A percentile compares a stretch with the other conserved stretches of the same genome.
Evolutionary conservation across 1,284 basidiomycete genomes (phyloP).

Genomic region (Malassezia restricta): DNA sequence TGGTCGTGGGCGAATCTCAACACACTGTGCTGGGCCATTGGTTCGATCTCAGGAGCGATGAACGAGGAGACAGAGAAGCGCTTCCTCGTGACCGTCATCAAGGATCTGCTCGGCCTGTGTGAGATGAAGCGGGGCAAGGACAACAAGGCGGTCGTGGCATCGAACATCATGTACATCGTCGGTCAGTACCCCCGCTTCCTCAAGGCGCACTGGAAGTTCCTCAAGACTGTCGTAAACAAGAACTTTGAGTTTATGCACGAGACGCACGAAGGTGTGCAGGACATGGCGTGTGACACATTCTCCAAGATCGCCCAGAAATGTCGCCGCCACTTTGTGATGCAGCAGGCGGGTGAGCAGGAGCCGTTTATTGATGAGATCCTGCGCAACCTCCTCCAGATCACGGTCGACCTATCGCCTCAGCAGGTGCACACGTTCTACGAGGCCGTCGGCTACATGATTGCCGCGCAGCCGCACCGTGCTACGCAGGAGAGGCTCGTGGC

Average conservation of each 20-base stretch:
- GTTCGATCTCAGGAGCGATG: slow-evolving; percentile 98
- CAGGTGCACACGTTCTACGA: slow-evolving; percentile 60
- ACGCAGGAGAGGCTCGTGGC: slow-evolving; percentile 89
- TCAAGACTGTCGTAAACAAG: slow-evolving; percentile 99
- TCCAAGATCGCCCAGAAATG: slow-evolving; percentile 99
- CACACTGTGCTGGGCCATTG: slow-evolving; percentile 98
- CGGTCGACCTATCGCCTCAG: slow-evolving; percentile 83
- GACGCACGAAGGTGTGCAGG: slow-evolving; percentile 97
- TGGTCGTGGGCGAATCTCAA: slow-evolving; percentile 99
- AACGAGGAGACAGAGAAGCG: slow-evolving; percentile 97
- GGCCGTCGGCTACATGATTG: slow-evolving; percentile 98
- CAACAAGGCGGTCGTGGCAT: slow-evolving; percentile 98
- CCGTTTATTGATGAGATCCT: slow-evolving; percentile 98
- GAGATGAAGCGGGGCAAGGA: slow-evolving; percentile 99
- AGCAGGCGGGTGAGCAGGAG: slow-evolving; percentile 90
- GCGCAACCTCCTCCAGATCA: slow-evolving; percentile 79
- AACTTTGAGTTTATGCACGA: slow-evolving; percentile 99
- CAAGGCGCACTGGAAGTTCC: slow-evolving; percentile 99
- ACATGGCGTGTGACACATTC: slow-evolving; percentile 99
- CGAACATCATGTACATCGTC: slow-evolving; percentile 99
- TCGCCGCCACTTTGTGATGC: slow-evolving; percentile 94
- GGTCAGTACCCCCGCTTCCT: slow-evolving; percentile 99
- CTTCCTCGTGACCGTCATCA: slow-evolving; percentile 97
- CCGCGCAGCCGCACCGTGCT: slow-evolving; percentile 92
- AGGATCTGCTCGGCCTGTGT: slow-evolving; percentile 86